phyloP scores from a whole-genome alignment of 176 grass and related monocot species.

The Carex pumila region DNA sequence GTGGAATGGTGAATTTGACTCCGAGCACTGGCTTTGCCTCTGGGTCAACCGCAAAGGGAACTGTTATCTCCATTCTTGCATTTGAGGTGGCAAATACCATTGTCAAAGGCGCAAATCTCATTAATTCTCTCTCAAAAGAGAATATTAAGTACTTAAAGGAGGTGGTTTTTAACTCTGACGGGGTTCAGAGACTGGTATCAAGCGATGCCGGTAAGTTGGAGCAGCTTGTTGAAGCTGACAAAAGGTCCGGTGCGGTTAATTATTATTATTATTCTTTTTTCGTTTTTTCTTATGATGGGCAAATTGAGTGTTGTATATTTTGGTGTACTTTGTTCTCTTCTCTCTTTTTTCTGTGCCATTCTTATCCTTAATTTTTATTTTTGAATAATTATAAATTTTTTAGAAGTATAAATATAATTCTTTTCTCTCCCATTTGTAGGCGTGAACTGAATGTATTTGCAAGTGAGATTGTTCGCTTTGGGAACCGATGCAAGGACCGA shows the following conservation, averaged over 20 bases:
- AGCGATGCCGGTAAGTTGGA: constrained; percentile 48
- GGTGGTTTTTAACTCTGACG: constrained; percentile 67
- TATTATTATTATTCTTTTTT: constrained; percentile 3
- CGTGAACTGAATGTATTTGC: constrained; percentile 62
- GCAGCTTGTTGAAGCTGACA: constrained; percentile 55
- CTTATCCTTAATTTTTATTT: background rate
- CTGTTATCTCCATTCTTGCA: constrained; percentile 70
- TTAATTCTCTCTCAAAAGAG: constrained; percentile 70
- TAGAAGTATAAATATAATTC: background rate
- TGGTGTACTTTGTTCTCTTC: constrained; percentile 1
- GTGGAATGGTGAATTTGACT: constrained; percentile 59
- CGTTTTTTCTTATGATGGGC: background rate
- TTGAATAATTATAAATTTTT: background rate
- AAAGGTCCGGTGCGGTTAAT: constrained; percentile 46
- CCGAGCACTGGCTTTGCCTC: constrained; percentile 53
- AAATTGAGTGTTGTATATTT: background rate
- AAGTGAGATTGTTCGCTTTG: constrained; percentile 71
- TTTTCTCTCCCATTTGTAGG: constrained; percentile 23
- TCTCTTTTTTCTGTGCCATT: background rate
- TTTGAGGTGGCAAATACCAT: constrained; percentile 97
- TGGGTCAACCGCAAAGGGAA: constrained; percentile 51
- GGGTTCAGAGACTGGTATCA: constrained; percentile 64
- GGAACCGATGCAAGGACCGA: constrained; percentile 80
- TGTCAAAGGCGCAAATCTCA: constrained; percentile 69
- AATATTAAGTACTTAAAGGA: constrained; percentile 72